phyloP scores from a whole-genome alignment of 1,139 yeast genomes.

The Geotrichum citri-aurantii region DNA sequence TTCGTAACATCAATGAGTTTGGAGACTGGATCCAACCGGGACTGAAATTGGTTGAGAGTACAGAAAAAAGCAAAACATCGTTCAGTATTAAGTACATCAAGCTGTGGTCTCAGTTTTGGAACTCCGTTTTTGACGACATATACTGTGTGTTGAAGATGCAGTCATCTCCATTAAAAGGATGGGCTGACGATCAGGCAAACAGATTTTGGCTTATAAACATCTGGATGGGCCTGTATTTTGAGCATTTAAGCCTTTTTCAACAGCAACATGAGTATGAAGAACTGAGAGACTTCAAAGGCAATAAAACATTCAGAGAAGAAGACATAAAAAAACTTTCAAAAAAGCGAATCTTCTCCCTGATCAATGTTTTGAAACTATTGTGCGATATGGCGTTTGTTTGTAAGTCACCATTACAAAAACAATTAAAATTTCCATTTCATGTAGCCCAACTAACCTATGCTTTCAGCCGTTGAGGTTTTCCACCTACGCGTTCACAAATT shows the following conservation, averaged over 20 bases:
- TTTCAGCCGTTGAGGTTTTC: slow-evolving; percentile 8
- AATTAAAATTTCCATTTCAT: too few relatives aligned
- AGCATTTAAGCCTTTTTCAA: slow-evolving; percentile 16
- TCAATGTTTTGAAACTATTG: slow-evolving; percentile 25
- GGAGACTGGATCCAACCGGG: slow-evolving; percentile 32
- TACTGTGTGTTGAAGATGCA: slow-evolving; percentile 31
- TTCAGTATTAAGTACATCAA: slow-evolving; percentile 2
- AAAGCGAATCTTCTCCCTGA: slow-evolving; percentile 11
- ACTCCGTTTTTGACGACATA: slow-evolving; percentile 32
- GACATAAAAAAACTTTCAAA: not conserved
- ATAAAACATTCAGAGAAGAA: not conserved
- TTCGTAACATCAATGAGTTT: slow-evolving; percentile 31
- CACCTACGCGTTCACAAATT: slow-evolving; percentile 3
- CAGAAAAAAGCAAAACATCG: not conserved
- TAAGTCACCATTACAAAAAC: not conserved
- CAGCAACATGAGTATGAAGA: slow-evolving; percentile 2
- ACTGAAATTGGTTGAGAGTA: not conserved
- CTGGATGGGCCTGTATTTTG: slow-evolving; percentile 22
- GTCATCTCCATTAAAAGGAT: slow-evolving; percentile 20
- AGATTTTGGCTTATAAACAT: slow-evolving; percentile 31
- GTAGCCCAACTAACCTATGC: not conserved
- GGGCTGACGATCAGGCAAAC: slow-evolving; percentile 29
- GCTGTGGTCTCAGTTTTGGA: slow-evolving; percentile 28
- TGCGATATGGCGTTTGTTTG: slow-evolving; percentile 30
- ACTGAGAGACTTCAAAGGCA: not conserved